Evolutionary conservation across 148 eudicot species (phyloP), one percentile per base, ranked within the genome.

Genomic region (Cornus controversa): DNA sequence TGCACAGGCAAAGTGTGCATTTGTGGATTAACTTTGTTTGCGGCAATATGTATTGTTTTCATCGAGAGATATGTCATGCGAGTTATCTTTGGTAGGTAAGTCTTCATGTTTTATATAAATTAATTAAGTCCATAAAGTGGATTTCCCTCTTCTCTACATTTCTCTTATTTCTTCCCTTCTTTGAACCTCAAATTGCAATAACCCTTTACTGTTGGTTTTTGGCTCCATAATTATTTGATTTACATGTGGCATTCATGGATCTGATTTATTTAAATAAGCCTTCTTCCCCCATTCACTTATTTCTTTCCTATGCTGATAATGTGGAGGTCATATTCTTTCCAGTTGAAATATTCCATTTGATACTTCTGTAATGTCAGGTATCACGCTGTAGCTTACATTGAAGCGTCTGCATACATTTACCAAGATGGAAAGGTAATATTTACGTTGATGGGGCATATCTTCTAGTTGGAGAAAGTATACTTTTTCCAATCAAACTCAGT

Each of bases 311-410:
- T 54, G 66, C 22, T 78, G 28, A 66, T 40, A 53, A 16, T 6
- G 15, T 75, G 63, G 20, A 24, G 36, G 62, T 47, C 11, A 14
- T 60, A 58, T 2, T 25, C 63, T 34, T 60, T n/a, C 45, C 79
- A 13, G 27, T 27, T 64, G 29, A 22, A 24, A 26, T 18, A 9
- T 15, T 26, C 42, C 8, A 15, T 66, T 65, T 24, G 45, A 14
- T 37, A 1, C 7, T 57, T 75, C n/a, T 80, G 25, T 58, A 10
- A 16, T 80, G 84, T 84, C 88, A 96, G 99, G 87, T 96, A 96
- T 86, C 96, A 96, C 79, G 98, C 97, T 71, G 97, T 93, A 64
- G 94, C 99, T 65, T 96, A 90, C 79, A 93, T 95, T 82, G 98
- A 95, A 86, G 94, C 93, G 28, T 89, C 96, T 45, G 99, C 99